A percentile compares a stretch with the other conserved stretches of the same genome.
Conservation (phyloP, 768 basidiomycete species). For the Tephrocybe sp. region DNA sequence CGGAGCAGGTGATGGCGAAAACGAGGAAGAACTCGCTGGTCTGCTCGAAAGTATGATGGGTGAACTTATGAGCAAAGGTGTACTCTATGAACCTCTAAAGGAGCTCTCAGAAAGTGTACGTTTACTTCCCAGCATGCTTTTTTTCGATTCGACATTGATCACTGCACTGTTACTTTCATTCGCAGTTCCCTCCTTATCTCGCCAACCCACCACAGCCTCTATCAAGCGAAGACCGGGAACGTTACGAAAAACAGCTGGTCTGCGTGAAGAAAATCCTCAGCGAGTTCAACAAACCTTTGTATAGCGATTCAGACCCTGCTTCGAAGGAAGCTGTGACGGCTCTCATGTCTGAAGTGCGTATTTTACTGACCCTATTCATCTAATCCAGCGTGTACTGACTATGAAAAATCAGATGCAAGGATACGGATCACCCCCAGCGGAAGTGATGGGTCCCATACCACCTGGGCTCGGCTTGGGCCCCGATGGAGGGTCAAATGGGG, state of each 20-base stretch:
- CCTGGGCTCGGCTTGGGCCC: conserved; percentile 57
- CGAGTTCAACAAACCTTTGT: conserved; percentile 61
- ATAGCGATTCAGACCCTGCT: conserved; percentile 51
- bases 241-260: conserved; percentile 59
- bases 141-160: neutral
- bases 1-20: conserved; percentile 28
- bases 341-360: conserved; percentile 59
- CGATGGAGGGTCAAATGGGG: conserved; percentile 37
- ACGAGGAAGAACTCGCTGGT: conserved; percentile 55
- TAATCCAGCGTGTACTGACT: conserved; percentile 35
- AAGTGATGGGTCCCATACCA: conserved; percentile 83
- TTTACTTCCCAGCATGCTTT: neutral
- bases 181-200: conserved; percentile 78
- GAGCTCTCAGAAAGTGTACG: conserved; percentile 71
- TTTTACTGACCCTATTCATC: neutral
- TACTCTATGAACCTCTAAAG: conserved; percentile 84
- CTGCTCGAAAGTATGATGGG: conserved; percentile 82
- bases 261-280: conserved; percentile 58
- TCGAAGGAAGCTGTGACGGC: conserved; percentile 49
- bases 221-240: conserved; percentile 53
- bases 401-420: conserved; percentile 67
- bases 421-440: conserved; percentile 72
- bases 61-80: conserved; percentile 76
- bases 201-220: conserved; percentile 50
- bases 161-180: neutral